A percentile compares a stretch with the other conserved stretches of the same genome.
Evolutionary conservation across 2,329 filamentous ascomycete genomes (phyloP).

Genomic region (Trichophyton rubrum): DNA sequence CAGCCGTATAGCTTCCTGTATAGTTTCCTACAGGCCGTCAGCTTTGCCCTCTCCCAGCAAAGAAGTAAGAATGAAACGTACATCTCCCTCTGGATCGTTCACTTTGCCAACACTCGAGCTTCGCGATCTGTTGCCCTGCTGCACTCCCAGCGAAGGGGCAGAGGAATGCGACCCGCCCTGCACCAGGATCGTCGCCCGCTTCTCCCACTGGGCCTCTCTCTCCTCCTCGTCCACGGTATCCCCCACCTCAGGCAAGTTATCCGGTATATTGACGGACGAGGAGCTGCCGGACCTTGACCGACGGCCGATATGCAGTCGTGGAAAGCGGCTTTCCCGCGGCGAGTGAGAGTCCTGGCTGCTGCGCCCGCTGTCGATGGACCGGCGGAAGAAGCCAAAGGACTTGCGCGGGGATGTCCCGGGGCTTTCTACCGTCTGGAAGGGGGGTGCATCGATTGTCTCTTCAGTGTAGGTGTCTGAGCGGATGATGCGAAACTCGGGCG

Average conservation of each 20-base stretch:
- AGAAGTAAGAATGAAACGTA: conserved; percentile 14
- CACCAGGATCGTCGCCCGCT: conserved; percentile 78
- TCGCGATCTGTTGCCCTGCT: conserved; percentile 13
- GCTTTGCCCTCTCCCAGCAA: background rate
- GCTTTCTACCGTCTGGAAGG: conserved; percentile 11
- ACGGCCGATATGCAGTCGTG: conserved; percentile 51
- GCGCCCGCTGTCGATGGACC: conserved; percentile 15
- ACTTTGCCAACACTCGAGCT: conserved; percentile 24
- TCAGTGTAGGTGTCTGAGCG: conserved; percentile 70
- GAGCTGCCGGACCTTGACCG: conserved; percentile 40
- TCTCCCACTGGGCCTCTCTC: conserved; percentile 74
- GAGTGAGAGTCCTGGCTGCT: conserved; percentile 3
- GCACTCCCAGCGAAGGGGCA: background rate
- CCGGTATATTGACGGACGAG: conserved; percentile 62
- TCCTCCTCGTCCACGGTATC: conserved; percentile 39
- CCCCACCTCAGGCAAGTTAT: conserved; percentile 63
- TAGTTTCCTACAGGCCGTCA: conserved; percentile 40
- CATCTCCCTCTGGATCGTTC: conserved; percentile 26
- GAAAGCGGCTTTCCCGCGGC: conserved; percentile 35
- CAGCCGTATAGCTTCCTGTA: conserved; percentile 88
- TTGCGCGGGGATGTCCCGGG: conserved; percentile 13
- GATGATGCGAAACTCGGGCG: conserved; percentile 68
- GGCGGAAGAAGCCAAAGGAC: conserved; percentile 25
- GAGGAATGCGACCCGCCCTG: conserved; percentile 26
- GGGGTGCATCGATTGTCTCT: conserved; percentile 64